Conservation (phyloP, 2,329 filamentous ascomycete species). For the Stemphylium vesicarium region DNA sequence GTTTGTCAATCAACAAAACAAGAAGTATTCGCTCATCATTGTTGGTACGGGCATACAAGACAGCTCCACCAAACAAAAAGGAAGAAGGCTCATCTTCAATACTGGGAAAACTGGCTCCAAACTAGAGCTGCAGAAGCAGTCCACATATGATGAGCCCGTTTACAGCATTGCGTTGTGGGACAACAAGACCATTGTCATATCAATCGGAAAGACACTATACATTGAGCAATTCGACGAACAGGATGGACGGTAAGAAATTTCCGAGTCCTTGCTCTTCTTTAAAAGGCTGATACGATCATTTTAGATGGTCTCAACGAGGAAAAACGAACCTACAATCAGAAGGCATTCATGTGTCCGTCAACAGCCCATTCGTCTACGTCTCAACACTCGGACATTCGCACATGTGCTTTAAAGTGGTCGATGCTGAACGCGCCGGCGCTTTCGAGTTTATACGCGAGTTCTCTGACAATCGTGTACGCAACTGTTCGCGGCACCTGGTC, state of each 20-base stretch:
- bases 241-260: conserved; percentile 24
- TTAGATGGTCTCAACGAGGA: conserved; percentile 51
- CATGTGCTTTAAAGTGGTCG: conserved; percentile 53
- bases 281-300: background rate
- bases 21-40: conserved; percentile 67
- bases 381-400: conserved; percentile 63
- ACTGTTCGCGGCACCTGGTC: conserved; percentile 35
- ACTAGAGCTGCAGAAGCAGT: conserved; percentile 55
- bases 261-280: background rate
- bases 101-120: conserved; percentile 52
- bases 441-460: conserved; percentile 34
- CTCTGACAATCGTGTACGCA: conserved; percentile 38
- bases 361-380: conserved; percentile 57
- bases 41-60: conserved; percentile 56
- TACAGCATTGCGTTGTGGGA: conserved; percentile 40
- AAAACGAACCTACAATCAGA: conserved; percentile 55
- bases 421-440: conserved; percentile 36
- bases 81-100: conserved; percentile 41
- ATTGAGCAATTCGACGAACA: conserved; percentile 39
- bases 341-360: conserved; percentile 58
- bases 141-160: conserved; percentile 38
- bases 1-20: conserved; percentile 60
- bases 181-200: conserved; percentile 33
- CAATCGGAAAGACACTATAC: conserved; percentile 31
- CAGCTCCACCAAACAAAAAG: conserved; percentile 26